Base-by-base conservation (phyloP, 2,329 filamentous ascomycete genomes). In the Stagonosporopsis vannaccii region DNA sequence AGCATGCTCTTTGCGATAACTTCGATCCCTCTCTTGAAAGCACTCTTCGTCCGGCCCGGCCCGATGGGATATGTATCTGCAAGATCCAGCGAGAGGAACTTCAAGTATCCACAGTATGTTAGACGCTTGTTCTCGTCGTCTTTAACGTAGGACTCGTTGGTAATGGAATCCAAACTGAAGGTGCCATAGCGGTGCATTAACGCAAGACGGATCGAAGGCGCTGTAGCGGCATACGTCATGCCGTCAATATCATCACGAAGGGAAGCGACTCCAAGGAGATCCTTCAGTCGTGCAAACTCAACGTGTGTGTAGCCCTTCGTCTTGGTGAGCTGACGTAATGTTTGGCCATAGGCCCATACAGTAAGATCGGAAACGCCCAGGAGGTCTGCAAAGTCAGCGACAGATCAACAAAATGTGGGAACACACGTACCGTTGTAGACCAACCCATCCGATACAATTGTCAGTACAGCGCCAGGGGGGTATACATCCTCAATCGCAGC, bases 381-480 rank as follows among this genome's bases (percentile, higher is more conserved):
- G 0, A 81, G 66, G 59, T 80, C 78, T 65, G 35, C 2, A 4
- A 13, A 20, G 4, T 25, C 22, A 41, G 56, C 17, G 17, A 42
- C 11, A 9, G 17, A 9, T n/a, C 6, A 20, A 4, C 7, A 35
- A 6, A 19, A 3, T 3, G 11, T 19, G 0, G n/a, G 4, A 3
- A 13, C 9, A 6, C 26, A 52, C 51, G 23, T 49, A 73, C 70
- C 70, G 58, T 75, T 76, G 47, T 74, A 80, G 1, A 78, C 72
- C 2, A 79, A 62, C 0, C 78, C 78, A 53, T 80, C 78, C 0
- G 77, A 78, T 22, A 72, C 70, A 30, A 80, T 78, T 23, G 69
- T 66, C 1, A 79, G 60, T 26, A 73, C 58, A 4, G 77, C 77
- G 4, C 77, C 78, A 6, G 71, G 76, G 2, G 61, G 42, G 53